Evolutionary conservation across 352 stramenopile genomes (phyloP), one percentile per base, ranked within the genome.

Genomic region (Globisporangium alternatum): DNA sequence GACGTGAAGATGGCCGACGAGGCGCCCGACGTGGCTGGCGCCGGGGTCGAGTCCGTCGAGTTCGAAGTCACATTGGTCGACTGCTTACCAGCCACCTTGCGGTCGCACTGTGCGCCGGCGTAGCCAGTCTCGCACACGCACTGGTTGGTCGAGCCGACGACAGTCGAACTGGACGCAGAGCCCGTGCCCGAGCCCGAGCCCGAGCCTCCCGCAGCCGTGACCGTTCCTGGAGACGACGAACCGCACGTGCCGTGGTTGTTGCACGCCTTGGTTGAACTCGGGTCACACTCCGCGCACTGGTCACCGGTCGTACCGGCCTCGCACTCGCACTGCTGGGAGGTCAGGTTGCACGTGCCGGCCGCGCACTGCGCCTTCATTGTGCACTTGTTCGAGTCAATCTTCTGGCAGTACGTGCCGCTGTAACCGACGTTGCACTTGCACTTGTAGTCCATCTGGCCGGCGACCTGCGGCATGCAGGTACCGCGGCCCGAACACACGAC

Each of bases 401-500:
- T 86, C 67, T 93, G 70, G 62, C 84, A 93, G 73, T 86, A 93
- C 12, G 74, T 88, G 62, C 84, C 84, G 60, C 77, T 84, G 79
- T 90, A 93, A 31, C 84, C 84, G 13, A 91, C 72, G 70, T 91
- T 90, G 68, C 81, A 93, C 44, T 69, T 59, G 66, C 84, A 93
- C 54, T 65, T 44, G 72, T 90, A 93, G 37, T 83, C 58, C 72
- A 89, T 82, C 7, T 70, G 71, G 30, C 67, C 67, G 0, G 67
- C 69, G 31, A 66, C 68, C 9, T 67, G 72, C 3, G 84, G 84
- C 3, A 68, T 41, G 64, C 84, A 93, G 57, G 84, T 93, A 43
- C 84, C 84, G 52, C 79, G 81, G 49, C 79, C 77, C n/a, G 81
- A 90, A 71, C 84, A 93, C 55, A 91, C 80, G n/a, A 91, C 77